Percentiles rank a stretch among this genome's conserved stretches.
phyloP scores from a whole-genome alignment of 257 asterid genomes.

The Capsicum pubescens region DNA sequence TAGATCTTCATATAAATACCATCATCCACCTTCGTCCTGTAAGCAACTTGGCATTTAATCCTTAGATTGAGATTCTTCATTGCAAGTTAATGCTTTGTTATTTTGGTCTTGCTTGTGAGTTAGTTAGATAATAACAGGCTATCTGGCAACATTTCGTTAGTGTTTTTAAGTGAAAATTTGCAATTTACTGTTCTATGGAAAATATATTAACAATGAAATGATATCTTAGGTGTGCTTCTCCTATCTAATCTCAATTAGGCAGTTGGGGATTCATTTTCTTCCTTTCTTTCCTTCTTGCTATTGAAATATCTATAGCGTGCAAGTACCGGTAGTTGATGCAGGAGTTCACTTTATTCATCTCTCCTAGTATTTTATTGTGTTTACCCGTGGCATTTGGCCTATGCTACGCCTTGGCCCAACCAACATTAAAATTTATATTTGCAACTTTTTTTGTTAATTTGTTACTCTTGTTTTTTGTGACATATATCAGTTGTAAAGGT shows the following conservation, averaged over 20 bases:
- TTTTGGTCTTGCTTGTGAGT: constrained; percentile 27
- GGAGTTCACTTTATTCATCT: constrained; percentile 9
- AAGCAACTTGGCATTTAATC: constrained; percentile 27
- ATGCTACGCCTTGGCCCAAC: background rate
- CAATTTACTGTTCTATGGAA: background rate
- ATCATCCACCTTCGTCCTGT: constrained; percentile 58
- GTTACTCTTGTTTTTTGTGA: no score
- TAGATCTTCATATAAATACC: constrained; percentile 72
- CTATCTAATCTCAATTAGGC: constrained; percentile 20
- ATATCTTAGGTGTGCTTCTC: background rate
- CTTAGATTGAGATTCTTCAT: constrained; percentile 22
- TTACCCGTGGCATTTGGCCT: background rate
- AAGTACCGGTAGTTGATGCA: constrained; percentile 4
- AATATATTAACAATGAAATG: background rate
- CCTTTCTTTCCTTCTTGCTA: background rate
- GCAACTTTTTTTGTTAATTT: no score
- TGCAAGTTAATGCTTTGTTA: background rate
- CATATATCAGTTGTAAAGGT: no score
- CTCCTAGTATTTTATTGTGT: constrained; percentile 7
- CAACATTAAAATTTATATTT: background rate
- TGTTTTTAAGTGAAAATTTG: constrained; percentile 9
- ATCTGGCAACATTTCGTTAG: background rate
- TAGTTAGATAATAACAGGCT: background rate
- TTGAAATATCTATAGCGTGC: background rate
- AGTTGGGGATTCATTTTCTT: constrained; percentile 16